Evolutionary conservation across 208 protist genomes (phyloP).

Genomic region (Leishmania turanica): DNA sequence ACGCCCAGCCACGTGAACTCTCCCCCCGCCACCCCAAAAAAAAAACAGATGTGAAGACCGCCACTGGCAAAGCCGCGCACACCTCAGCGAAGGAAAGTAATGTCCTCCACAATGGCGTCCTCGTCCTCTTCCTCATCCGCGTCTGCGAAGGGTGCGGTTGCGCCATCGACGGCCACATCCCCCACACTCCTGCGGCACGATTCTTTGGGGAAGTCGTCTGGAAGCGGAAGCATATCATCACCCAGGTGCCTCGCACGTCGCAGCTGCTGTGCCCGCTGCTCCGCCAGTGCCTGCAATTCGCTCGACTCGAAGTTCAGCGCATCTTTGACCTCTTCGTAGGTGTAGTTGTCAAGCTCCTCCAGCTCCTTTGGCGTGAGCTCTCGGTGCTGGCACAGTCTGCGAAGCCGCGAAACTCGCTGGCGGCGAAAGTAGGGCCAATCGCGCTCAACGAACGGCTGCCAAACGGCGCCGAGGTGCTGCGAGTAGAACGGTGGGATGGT

Average conservation of each 20-base stretch:
- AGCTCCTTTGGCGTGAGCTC: conserved; percentile 79
- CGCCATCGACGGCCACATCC: neutral
- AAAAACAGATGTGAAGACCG: neutral
- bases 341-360: conserved; percentile 89
- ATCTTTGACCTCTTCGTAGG: conserved; percentile 84
- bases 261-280: conserved; percentile 32
- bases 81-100: conserved; percentile 27
- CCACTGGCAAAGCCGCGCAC: neutral
- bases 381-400: conserved; percentile 62
- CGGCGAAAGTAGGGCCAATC: conserved; percentile 91
- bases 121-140: conserved; percentile 21
- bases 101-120: conserved; percentile 55
- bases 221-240: conserved; percentile 32
- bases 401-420: conserved; percentile 69
- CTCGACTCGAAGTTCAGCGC: conserved; percentile 70
- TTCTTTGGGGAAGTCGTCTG: conserved; percentile 31
- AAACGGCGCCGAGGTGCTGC: conserved; percentile 60
- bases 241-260: conserved; percentile 26
- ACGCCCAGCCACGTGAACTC: neutral
- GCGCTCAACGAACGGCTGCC: conserved; percentile 87
- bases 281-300: conserved; percentile 54
- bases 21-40: neutral
- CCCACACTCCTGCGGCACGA: neutral
- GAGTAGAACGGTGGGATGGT: conserved; percentile 83
- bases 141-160: neutral